Conservation (phyloP, 1,284 basidiomycete species). For the Boletus semigastroideus region DNA sequence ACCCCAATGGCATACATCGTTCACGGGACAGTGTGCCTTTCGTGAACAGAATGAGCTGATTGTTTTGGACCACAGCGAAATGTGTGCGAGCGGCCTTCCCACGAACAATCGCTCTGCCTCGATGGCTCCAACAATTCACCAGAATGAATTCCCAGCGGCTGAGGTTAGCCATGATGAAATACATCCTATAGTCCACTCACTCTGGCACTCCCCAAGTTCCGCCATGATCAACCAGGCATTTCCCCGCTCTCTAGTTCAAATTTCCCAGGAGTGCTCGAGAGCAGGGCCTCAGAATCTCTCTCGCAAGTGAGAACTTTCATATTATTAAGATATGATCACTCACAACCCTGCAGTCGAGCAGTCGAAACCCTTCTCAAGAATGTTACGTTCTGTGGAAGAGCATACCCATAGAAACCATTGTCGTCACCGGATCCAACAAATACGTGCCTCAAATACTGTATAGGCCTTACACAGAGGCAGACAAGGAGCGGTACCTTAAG, state of each 20-base stretch:
- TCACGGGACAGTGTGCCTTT: neutral
- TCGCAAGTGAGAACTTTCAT: conserved; percentile 6
- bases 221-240: neutral
- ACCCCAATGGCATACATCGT: neutral
- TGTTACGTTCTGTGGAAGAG: conserved; percentile 17
- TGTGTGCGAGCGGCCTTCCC: neutral
- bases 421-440: conserved; percentile 34
- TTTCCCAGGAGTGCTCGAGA: neutral
- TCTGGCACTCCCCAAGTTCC: neutral
- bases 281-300: neutral
- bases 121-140: neutral
- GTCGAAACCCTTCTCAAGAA: conserved; percentile 11
- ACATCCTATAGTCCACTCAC: neutral
- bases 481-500: conserved; percentile 68
- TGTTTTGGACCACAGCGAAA: neutral
- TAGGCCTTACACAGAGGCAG: conserved; percentile 65
- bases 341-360: conserved; percentile 1
- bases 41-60: neutral
- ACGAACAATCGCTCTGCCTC: neutral
- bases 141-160: neutral
- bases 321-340: neutral
- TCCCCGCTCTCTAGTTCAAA: neutral
- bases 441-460: conserved; percentile 66
- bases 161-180: conserved; percentile 3
- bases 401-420: conserved; percentile 8